Conservation (phyloP, 345 rosid genomes). For the Bruguiera sexangula region DNA sequence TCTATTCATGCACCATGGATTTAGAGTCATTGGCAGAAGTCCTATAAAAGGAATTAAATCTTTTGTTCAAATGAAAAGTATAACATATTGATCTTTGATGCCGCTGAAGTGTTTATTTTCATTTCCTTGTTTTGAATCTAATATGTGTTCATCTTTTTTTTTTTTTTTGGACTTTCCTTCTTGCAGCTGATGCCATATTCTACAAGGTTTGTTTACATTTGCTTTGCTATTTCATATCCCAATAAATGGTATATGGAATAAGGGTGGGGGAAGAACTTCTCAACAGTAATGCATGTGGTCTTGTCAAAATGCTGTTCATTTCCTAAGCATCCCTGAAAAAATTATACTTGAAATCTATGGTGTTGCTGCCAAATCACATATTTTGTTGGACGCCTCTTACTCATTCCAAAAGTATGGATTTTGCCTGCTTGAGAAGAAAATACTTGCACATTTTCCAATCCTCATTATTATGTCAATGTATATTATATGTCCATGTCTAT, state of each 20-base stretch:
- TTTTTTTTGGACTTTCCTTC: conserved; percentile 15
- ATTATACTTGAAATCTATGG: neutral
- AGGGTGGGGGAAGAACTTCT: neutral
- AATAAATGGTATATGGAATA: neutral
- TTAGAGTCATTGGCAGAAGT: no score
- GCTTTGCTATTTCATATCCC: conserved; percentile 9
- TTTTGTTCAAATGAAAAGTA: no score
- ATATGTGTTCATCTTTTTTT: neutral
- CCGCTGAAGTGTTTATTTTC: conserved; percentile 5
- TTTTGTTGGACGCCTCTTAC: neutral
- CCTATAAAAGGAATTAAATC: no score
- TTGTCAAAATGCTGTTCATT: neutral
- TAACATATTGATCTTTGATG: neutral
- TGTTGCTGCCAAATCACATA: neutral
- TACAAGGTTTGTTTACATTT: conserved; percentile 56
- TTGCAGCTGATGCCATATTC: conserved; percentile 60
- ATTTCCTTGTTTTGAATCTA: conserved; percentile 8
- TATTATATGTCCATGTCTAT: neutral
- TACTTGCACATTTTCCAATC: neutral
- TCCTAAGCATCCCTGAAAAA: neutral
- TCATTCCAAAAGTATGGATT: neutral
- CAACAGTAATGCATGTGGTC: neutral
- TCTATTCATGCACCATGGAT: no score
- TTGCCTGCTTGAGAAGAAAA: conserved; percentile 1
- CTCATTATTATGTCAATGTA: neutral